These are phyloP conservation scores for Aquilaria yunnanensis DNA, from an alignment of 345 rosid genomes.

Conservation along the genomic window DNA sequence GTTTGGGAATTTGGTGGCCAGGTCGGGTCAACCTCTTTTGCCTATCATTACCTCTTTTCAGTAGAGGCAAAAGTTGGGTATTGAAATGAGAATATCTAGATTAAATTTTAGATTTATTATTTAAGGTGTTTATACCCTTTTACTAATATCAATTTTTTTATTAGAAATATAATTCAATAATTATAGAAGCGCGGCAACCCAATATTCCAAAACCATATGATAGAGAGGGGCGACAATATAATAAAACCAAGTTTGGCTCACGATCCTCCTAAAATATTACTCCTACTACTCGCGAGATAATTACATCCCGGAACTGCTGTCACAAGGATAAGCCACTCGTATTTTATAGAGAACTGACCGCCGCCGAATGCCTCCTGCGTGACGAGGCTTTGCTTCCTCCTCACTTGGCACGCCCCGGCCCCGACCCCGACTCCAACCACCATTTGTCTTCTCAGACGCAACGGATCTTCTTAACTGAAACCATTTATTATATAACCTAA, in stretches of 20 bases:
- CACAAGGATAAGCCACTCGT: slow-evolving; percentile 4
- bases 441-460: background rate
- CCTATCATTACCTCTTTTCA: background rate
- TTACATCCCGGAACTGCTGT: no score
- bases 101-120: background rate
- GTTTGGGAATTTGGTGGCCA: no score
- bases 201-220: slow-evolving; percentile 7
- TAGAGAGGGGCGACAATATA: background rate
- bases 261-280: slow-evolving; percentile 4
- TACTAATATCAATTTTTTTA: background rate
- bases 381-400: slow-evolving; percentile 20
- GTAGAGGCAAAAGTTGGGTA: no score
- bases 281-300: background rate
- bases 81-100: no score
- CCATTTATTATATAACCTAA: background rate
- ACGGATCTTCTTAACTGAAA: background rate
- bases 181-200: slow-evolving; percentile 3
- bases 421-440: background rate
- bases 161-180: background rate
- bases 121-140: slow-evolving; percentile 9
- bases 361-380: no score
- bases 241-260: slow-evolving; percentile 1
- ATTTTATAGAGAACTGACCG: background rate
- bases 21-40: background rate
- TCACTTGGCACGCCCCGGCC: slow-evolving; percentile 25